Evolutionary conservation across 768 basidiomycete species (phyloP).

Genomic region (Candolleomyces aberdarensis): DNA sequence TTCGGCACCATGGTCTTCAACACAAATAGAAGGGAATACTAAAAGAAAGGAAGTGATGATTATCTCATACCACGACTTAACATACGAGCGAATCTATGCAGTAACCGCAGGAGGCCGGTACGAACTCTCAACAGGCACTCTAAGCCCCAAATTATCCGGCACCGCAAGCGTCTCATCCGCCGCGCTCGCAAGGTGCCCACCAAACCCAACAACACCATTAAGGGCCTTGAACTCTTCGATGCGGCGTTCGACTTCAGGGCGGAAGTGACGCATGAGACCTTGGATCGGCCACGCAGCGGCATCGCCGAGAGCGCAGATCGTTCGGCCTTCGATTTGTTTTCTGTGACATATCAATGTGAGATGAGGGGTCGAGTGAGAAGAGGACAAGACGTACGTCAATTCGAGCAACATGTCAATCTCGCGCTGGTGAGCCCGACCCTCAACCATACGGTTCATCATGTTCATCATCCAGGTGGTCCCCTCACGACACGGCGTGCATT

Average conservation of each 20-base stretch:
- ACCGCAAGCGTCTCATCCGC: slow-evolving; percentile 68
- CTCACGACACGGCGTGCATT: slow-evolving; percentile 92
- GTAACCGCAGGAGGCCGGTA: no score
- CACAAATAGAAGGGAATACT: no score
- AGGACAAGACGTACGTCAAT: slow-evolving; percentile 60
- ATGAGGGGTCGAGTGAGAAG: not conserved
- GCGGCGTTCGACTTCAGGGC: slow-evolving; percentile 89
- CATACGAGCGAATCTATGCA: no score
- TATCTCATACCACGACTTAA: no score
- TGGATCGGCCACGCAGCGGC: slow-evolving; percentile 99
- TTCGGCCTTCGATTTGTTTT: slow-evolving; percentile 95
- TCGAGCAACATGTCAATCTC: slow-evolving; percentile 99
- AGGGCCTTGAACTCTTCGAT: slow-evolving; percentile 72
- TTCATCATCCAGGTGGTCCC: slow-evolving; percentile 99
- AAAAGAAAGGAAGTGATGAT: no score
- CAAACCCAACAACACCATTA: slow-evolving; percentile 85
- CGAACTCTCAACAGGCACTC: slow-evolving; percentile 8
- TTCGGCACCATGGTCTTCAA: no score
- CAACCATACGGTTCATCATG: slow-evolving; percentile 97
- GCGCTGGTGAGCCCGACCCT: slow-evolving; percentile 84
- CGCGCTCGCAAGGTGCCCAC: slow-evolving; percentile 69
- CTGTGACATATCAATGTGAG: slow-evolving; percentile 32
- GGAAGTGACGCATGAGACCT: slow-evolving; percentile 96
- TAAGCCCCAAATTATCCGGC: slow-evolving; percentile 71
- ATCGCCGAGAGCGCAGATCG: slow-evolving; percentile 95